Conservation (phyloP, 495 filamentous ascomycete genomes). For the Corynascus novoguineensis region DNA sequence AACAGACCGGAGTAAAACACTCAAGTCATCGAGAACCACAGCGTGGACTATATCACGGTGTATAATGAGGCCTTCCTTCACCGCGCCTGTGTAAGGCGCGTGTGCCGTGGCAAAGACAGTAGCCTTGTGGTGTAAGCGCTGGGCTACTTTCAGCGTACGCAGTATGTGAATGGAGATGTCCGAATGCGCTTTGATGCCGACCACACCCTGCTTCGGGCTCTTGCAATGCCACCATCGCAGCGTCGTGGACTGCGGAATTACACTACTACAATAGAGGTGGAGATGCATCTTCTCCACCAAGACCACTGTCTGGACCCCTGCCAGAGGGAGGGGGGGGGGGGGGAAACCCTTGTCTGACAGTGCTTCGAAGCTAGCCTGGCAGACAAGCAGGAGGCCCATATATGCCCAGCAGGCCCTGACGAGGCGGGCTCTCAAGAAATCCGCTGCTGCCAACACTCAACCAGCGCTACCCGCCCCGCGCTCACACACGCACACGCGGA, state of each 20-base stretch:
- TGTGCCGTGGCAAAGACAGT: constrained; percentile 3
- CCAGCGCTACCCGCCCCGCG: constrained; percentile 16
- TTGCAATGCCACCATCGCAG: constrained; percentile 9
- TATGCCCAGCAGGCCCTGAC: constrained; percentile 31
- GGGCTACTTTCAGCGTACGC: not conserved
- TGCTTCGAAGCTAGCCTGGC: constrained; percentile 18
- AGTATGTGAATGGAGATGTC: not conserved
- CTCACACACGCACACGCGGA: constrained; percentile 13
- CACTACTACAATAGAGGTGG: constrained; percentile 21
- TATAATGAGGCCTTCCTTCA: no score
- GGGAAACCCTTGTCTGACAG: constrained; percentile 23
- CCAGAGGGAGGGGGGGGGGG: no score
- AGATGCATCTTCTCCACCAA: constrained; percentile 29
- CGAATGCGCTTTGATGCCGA: constrained; percentile 9
- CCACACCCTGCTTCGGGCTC: not conserved
- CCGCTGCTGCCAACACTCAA: constrained; percentile 18
- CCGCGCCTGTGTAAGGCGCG: not conserved
- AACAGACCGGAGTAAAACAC: no score
- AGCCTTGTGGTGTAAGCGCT: not conserved
- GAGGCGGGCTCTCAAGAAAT: constrained; percentile 26
- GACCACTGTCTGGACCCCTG: constrained; percentile 27
- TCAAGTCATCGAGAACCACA: no score
- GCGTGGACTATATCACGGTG: no score
- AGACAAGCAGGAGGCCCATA: constrained; percentile 27
- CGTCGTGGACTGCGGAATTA: no score